Evolutionary conservation across 2,329 filamentous ascomycete genomes (phyloP).

Genomic region (Diaporthe nobilis): DNA sequence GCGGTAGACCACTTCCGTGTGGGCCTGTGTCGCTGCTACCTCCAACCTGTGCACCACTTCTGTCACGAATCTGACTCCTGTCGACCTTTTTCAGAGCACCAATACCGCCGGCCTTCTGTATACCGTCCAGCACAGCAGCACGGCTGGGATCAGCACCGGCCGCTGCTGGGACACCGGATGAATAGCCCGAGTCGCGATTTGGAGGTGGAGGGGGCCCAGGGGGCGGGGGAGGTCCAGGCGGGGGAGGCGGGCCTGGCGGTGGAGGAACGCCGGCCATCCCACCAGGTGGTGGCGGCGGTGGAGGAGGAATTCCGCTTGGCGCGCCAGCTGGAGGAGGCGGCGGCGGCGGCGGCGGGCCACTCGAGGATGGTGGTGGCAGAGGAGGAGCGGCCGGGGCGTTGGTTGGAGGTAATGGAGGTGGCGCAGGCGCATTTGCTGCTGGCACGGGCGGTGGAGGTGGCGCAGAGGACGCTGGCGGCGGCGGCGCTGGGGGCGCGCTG

Average conservation of each 20-base stretch:
- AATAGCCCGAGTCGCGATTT: slow-evolving; percentile 71
- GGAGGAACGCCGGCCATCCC: slow-evolving; percentile 50
- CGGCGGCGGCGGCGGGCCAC: slow-evolving; percentile 60
- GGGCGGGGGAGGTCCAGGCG: slow-evolving; percentile 53
- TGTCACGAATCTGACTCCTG: slow-evolving; percentile 77
- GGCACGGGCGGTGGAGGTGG: slow-evolving; percentile 56
- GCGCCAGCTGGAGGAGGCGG: slow-evolving; percentile 55
- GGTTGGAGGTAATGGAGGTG: slow-evolving; percentile 54
- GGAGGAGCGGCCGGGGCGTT: slow-evolving; percentile 55
- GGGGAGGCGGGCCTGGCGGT: slow-evolving; percentile 48
- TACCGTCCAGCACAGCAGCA: slow-evolving; percentile 77
- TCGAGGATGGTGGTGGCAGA: slow-evolving; percentile 54
- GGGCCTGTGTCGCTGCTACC: slow-evolving; percentile 61
- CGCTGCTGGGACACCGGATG: slow-evolving; percentile 65
- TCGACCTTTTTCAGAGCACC: slow-evolving; percentile 82
- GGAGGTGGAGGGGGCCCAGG: slow-evolving; percentile 69
- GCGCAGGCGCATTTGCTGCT: slow-evolving; percentile 52
- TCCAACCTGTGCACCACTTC: slow-evolving; percentile 75
- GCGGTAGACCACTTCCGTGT: slow-evolving; percentile 65
- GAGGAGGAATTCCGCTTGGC: slow-evolving; percentile 51
- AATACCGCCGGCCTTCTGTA: slow-evolving; percentile 78
- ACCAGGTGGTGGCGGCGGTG: slow-evolving; percentile 55
- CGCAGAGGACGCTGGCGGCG: slow-evolving; percentile 49
- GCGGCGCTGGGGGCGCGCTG: slow-evolving; percentile 54
- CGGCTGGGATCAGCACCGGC: slow-evolving; percentile 61